phyloP scores from a whole-genome alignment of 305 asterid species.

The Fraxinus baroniana region DNA sequence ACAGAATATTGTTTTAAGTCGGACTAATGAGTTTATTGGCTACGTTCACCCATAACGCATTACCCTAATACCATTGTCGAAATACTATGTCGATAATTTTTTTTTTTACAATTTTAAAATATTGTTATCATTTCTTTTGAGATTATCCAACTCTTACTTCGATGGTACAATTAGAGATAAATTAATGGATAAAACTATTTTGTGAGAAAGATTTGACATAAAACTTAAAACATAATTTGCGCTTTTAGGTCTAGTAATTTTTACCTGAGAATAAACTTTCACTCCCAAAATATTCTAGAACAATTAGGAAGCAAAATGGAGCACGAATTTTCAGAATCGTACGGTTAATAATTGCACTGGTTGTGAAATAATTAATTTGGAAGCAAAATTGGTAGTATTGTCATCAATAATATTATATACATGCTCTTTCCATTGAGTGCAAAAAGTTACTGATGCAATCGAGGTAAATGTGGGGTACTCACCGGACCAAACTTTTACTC shows the following conservation, averaged over 20 bases:
- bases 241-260: not conserved
- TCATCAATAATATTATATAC: not conserved
- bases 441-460: constrained; percentile 30
- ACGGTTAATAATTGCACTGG: not conserved
- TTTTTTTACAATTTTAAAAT: no score
- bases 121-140: no score
- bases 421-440: constrained; percentile 16
- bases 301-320: not conserved
- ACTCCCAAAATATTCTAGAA: not conserved
- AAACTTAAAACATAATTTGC: no score
- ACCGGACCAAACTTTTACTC: constrained; percentile 31
- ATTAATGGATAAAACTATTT: no score
- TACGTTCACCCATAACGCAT: no score
- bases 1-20: no score
- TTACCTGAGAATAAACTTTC: not conserved
- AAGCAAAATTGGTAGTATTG: not conserved
- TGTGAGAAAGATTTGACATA: no score
- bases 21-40: no score
- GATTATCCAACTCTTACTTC: no score
- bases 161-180: no score
- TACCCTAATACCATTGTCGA: no score
- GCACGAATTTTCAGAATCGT: not conserved
- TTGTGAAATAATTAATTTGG: not conserved
- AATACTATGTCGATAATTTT: no score
- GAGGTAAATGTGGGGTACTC: constrained; percentile 56